Base-by-base conservation (phyloP, 225 moss, liverwort and hornwort species). In the Thuidium tamariscinum region DNA sequence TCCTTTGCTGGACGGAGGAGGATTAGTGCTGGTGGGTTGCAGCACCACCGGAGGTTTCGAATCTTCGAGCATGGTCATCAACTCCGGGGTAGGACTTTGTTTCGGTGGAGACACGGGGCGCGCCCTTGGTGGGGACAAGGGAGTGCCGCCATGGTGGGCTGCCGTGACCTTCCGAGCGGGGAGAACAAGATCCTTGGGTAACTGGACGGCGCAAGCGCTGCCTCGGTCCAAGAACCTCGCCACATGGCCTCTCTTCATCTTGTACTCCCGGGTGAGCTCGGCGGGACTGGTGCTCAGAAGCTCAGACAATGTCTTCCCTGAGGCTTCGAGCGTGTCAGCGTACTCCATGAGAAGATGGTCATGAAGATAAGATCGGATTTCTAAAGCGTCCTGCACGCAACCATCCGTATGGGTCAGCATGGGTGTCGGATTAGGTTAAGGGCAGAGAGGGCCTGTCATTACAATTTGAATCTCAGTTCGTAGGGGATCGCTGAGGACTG, bases 171-270 rank as follows among this genome's bases (percentile, higher is more conserved):
- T 93, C 48, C 95, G 88, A 26, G 93, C 93, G 2, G 93, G 94
- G 11, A 94, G 94, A 14, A 89, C 86, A 15, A 96, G 91, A 82
- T 95, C 87, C 42, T 91, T 88, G 68, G 98, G 96, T 46, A 99
- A 14, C 61, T 93, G 85, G 62, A 96, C 69, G 69, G 85, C 95
- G 79, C 97, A 94, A 7, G 92, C 95, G 85, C 85, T 93, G 10
- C 88, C 89, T 29, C 96, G 91, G 62, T 99, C 96, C 11, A 96
- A 52, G 76, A 99, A 97, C 77, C 98, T 82, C 13, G 98, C 98
- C 37, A 97, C 95, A 78, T 99, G 98, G 10, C 97, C 95, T 74
- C 98, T 89, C 86, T 89, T 92, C 98, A 99, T 99, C 39, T 92
- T 92, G 84, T 95, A 94, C 5, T 95, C 89, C 10, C 81, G 69